These are phyloP conservation scores for Syzygium syzygioides DNA, from an alignment of 441 rosid species.

Conservation along the genomic window DNA sequence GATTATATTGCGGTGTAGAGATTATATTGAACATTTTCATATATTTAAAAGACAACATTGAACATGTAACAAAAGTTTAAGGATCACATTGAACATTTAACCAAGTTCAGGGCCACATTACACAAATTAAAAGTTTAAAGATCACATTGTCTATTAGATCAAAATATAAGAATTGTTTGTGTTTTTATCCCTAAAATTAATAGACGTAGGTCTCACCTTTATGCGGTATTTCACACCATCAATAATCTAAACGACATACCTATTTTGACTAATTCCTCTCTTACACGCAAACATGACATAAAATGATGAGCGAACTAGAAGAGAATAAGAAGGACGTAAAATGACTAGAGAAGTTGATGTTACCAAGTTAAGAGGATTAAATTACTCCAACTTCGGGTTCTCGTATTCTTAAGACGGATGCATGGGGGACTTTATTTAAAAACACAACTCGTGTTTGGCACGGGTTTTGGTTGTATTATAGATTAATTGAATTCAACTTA, in stretches of 20 bases:
- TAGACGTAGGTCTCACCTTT: neutral
- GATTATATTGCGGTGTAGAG: too few relatives aligned
- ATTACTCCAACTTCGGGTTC: neutral
- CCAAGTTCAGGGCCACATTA: too few relatives aligned
- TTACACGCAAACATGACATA: neutral
- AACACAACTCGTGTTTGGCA: neutral
- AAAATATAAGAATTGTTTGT: too few relatives aligned
- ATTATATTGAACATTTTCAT: too few relatives aligned
- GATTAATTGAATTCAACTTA: neutral
- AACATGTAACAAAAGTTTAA: too few relatives aligned
- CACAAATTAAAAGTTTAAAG: too few relatives aligned
- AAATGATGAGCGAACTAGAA: neutral
- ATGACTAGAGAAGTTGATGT: neutral
- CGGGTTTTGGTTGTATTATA: neutral
- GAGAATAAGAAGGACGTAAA: neutral
- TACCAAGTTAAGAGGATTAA: neutral
- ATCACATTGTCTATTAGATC: too few relatives aligned
- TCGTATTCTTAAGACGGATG: neutral
- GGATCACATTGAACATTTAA: too few relatives aligned
- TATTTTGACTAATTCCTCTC: neutral
- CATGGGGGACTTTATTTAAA: neutral
- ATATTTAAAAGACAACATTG: too few relatives aligned
- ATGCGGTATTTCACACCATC: too few relatives aligned
- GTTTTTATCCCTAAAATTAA: too few relatives aligned
- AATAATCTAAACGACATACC: neutral